Evolutionary conservation across 2,329 filamentous ascomycete genomes (phyloP).

Genomic region (Alternaria sp.): DNA sequence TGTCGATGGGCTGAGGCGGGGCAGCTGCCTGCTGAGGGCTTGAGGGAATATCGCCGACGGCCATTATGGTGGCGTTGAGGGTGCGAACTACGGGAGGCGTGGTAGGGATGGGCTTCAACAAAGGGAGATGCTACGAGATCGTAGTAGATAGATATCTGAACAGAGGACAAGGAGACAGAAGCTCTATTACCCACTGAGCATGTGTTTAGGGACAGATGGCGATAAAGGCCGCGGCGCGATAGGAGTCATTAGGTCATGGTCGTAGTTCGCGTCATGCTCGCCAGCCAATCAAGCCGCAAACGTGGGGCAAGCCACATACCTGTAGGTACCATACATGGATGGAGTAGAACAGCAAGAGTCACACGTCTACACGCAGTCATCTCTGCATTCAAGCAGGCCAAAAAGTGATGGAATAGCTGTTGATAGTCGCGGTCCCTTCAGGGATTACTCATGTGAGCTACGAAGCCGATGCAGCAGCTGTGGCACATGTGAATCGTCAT

Average conservation of each 20-base stretch:
- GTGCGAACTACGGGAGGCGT: not conserved
- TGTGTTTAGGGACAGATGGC: conserved; percentile 20
- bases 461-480: not conserved
- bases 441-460: not conserved
- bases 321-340: not conserved
- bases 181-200: conserved; percentile 1
- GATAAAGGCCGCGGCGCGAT: conserved; percentile 24
- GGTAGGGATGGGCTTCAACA: not conserved
- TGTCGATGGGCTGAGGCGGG: conserved; percentile 43
- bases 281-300: conserved; percentile 35
- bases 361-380: conserved; percentile 12
- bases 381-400: not conserved
- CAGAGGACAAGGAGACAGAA: not conserved
- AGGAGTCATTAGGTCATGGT: conserved; percentile 27
- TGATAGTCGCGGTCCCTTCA: not conserved
- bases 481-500: not conserved
- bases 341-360: conserved; percentile 14
- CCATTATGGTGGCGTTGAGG: conserved; percentile 36
- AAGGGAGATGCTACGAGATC: not conserved
- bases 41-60: conserved; percentile 37
- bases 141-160: not conserved
- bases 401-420: not conserved
- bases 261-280: conserved; percentile 25
- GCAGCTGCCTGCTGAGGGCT: conserved; percentile 25
- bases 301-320: conserved; percentile 23